Base-by-base conservation (phyloP, 805 yeast genomes). In the Ogataea zsoltii region DNA sequence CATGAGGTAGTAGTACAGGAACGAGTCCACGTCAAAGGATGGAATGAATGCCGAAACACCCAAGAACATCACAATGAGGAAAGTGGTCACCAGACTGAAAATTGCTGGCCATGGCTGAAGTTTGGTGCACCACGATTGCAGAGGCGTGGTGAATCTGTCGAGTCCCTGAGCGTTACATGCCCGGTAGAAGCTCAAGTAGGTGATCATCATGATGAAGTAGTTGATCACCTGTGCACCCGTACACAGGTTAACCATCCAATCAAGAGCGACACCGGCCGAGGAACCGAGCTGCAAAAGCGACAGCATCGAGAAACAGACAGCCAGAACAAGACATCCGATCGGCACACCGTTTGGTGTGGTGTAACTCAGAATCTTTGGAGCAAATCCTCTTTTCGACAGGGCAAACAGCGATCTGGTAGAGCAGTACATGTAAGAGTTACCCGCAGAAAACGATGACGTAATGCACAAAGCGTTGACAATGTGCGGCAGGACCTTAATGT, bases 391-490 rank as follows among this genome's bases (percentile, higher is more conserved):
- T 25, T 77, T 65, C 0, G 94, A 85, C 63, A 87, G 69, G 2
- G 88, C 88, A 61, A 82, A 82, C 17, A 88, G 68, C 0, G 86
- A 72, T 59, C 80, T 66, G 7, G 89, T 77, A 0, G 92, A 83
- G 49, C 89, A 82, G 59, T 79, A 87, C 29, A 86, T 78, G 61
- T 82, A 85, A 1, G 92, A 85, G 62, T 88, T 88, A 42, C 96
- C 96, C 2, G 96, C 90, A 29, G 90, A 82, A 54, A 88, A 83
- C 0, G 91, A 85, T 1, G 94, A 77, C 4, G 88, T 72, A 44
- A 89, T 72, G 44, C 89, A 74, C 25, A 88, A 77, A 1, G 80
- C 95, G 65, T 90, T 90, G 46, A 90, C 89, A 49, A 89, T 74
- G 58, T 83, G 79, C 26, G 95, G 95, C 38, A 88, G 70, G 0